Conservation (phyloP, 2,329 filamentous ascomycete genomes). For the Sclerotiophoma versabilis region DNA sequence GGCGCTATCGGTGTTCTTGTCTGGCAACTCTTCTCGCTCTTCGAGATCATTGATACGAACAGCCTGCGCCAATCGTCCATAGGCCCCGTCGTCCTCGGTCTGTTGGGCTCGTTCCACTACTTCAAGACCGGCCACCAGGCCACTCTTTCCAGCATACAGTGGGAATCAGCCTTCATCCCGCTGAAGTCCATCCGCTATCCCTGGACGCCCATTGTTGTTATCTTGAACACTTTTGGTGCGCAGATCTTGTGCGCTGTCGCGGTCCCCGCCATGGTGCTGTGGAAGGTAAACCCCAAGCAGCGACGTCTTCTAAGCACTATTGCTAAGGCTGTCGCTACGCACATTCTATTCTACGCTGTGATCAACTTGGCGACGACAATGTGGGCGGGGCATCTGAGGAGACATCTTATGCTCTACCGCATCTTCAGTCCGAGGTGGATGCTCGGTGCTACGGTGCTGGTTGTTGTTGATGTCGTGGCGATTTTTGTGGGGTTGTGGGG, state of each 20-base stretch:
- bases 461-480: conserved; percentile 78
- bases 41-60: conserved; percentile 70
- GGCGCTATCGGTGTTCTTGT: conserved; percentile 82
- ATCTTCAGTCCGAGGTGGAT: conserved; percentile 94
- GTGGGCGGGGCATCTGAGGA: conserved; percentile 85
- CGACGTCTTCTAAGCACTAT: conserved; percentile 69
- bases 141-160: conserved; percentile 85
- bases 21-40: conserved; percentile 84
- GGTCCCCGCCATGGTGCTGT: conserved; percentile 82
- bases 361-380: conserved; percentile 85
- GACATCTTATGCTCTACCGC: conserved; percentile 95
- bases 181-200: conserved; percentile 84
- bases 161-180: conserved; percentile 94
- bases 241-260: conserved; percentile 83
- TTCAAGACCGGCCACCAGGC: conserved; percentile 99
- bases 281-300: conserved; percentile 85
- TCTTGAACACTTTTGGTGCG: conserved; percentile 86
- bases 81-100: conserved; percentile 80
- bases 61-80: conserved; percentile 71
- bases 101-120: conserved; percentile 93
- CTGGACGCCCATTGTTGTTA: conserved; percentile 82
- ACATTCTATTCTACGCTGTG: conserved; percentile 82
- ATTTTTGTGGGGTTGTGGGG: conserved; percentile 76
- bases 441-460: conserved; percentile 73
- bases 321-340: conserved; percentile 73